Evolutionary conservation across 257 asterid species (phyloP).

Genomic region (Plectranthus barbatus): DNA sequence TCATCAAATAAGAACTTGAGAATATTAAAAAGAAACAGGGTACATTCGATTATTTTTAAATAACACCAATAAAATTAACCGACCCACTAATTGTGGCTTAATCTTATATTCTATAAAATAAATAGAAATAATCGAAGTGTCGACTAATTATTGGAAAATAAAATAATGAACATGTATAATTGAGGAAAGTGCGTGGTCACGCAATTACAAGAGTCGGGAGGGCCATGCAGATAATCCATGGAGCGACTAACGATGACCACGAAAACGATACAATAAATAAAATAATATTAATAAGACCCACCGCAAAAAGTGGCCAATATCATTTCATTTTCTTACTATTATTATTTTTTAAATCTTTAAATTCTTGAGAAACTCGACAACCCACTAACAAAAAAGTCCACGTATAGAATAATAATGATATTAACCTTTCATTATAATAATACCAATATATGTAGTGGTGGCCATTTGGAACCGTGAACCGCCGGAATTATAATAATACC

Average conservation of each 20-base stretch:
- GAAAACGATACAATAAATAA: background rate
- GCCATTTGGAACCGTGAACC: too few species aligned
- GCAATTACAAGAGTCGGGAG: conserved; percentile 28
- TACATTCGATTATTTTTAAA: too few species aligned
- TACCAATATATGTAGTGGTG: too few species aligned
- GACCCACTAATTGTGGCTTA: too few species aligned
- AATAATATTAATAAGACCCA: background rate
- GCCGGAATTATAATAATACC: background rate
- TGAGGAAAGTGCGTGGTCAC: conserved; percentile 18
- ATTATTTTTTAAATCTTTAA: background rate
- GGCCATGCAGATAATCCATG: conserved; percentile 15
- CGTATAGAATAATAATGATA: background rate
- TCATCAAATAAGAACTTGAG: too few species aligned
- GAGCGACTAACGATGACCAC: conserved; percentile 2
- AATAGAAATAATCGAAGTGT: too few species aligned
- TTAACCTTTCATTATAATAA: background rate
- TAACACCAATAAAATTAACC: too few species aligned
- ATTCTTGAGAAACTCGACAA: conserved; percentile 18
- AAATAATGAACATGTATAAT: background rate
- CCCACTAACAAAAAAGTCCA: conserved; percentile 17
- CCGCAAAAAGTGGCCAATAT: conserved; percentile 6
- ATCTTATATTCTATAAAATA: too few species aligned
- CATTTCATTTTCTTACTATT: background rate
- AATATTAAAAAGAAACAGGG: too few species aligned
- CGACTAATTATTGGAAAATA: background rate